A percentile compares a stretch with the other conserved stretches of the same genome.
These are phyloP conservation scores for Arthroderma sp. DNA, from an alignment of 2,329 filamentous ascomycete genomes.

Conservation along the genomic window DNA sequence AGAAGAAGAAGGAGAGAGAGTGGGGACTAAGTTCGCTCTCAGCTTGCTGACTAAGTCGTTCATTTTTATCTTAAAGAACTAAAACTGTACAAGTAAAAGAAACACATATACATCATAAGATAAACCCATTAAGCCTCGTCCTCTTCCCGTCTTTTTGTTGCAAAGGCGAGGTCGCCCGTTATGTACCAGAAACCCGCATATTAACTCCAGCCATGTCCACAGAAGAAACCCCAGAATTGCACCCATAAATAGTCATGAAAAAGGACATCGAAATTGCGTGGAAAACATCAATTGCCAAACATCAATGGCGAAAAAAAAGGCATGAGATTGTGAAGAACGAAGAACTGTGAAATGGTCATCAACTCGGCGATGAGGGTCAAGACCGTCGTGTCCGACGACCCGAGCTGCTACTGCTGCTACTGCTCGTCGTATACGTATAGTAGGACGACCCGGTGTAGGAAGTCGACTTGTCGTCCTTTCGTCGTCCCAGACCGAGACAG, in stretches of 20 bases:
- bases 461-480: conserved; percentile 26
- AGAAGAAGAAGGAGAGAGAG: neutral
- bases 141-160: neutral
- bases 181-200: neutral
- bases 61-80: neutral
- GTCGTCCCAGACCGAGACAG: conserved; percentile 36
- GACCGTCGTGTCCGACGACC: neutral
- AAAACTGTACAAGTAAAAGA: neutral
- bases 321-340: neutral
- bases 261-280: neutral
- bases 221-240: neutral
- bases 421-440: conserved; percentile 13
- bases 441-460: conserved; percentile 17
- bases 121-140: neutral
- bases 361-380: too few relatives aligned
- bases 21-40: neutral
- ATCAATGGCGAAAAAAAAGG: neutral
- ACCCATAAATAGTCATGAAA: neutral
- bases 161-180: neutral
- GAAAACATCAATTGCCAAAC: neutral
- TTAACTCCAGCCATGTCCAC: neutral
- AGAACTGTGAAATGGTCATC: too few relatives aligned
- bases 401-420: conserved; percentile 27
- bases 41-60: neutral
- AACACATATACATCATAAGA: neutral